Percentiles rank a stretch among this genome's conserved stretches.
Conservation (phyloP, 345 rosid genomes). For the Hevea brasiliensis region DNA sequence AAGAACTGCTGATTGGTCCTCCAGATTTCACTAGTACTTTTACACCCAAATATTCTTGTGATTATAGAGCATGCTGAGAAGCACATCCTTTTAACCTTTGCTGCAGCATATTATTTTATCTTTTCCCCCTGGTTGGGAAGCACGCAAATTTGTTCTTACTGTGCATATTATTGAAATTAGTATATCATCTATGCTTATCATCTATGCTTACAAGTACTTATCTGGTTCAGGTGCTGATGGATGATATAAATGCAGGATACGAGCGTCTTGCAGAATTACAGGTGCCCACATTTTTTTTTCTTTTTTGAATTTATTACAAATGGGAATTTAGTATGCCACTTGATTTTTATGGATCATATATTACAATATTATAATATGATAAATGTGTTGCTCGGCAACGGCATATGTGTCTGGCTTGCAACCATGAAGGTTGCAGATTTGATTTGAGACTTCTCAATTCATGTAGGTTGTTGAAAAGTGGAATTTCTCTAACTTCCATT, state of each 20-base stretch:
- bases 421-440: neutral
- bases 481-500: neutral
- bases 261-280: constrained; percentile 89
- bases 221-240: constrained; percentile 75
- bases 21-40: neutral
- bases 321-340: neutral
- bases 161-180: neutral
- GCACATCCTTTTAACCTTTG: neutral
- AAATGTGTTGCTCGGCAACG: neutral
- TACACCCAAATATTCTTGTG: neutral
- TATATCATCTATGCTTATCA: too few species aligned
- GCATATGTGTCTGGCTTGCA: neutral
- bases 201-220: constrained; percentile 18
- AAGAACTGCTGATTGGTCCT: neutral
- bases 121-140: neutral
- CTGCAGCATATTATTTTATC: neutral
- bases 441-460: neutral
- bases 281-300: constrained; percentile 42
- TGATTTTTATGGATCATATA: neutral
- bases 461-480: neutral
- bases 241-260: constrained; percentile 82
- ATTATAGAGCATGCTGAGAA: neutral
- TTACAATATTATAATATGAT: neutral
- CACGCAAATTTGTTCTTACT: neutral
- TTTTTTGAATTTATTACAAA: too few species aligned